Evolutionary conservation across 257 asterid species (phyloP), one percentile per base, ranked within the genome.

Genomic region (Eustoma russellianum): DNA sequence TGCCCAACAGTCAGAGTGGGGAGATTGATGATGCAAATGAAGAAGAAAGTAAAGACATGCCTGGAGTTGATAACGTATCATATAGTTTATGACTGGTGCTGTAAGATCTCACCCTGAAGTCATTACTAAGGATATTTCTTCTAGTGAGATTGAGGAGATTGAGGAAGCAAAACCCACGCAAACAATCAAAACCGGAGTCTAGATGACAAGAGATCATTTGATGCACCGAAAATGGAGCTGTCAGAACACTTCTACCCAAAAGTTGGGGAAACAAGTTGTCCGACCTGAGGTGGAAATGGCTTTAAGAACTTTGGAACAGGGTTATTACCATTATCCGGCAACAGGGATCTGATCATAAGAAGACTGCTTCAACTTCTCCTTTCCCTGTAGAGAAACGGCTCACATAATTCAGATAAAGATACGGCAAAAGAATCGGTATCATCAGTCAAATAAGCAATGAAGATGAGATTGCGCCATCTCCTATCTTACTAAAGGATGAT

Each of bases 271-370:
- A 50, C 63, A 73, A 40, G 63, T 62, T 58, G 48, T 24, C 48
- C 62, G 65, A 48, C 64, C 68, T n/a, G 79, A 73, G 73, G 81
- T 68, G 35, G 67, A 70, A 67, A 64, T 28, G 53, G 74, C 97
- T 71, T 68, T 90, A 63, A 79, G 55, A 48, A 83, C 83, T 54
- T 55, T 90, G 69, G 88, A 77, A 34, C 79, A 71, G 78, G 82
- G 82, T 76, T 13, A 83, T 83, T 45, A 62, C 73, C 18, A 51
- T 83, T 19, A 18, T 81, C 8, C 82, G 81, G 46, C 81, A 68
- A 60, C 55, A 64, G 55, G 59, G 75, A 10, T 52, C 45, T 17
- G 65, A 67, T 38, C 64, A 65, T 3, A 47, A 52, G 44, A 56
- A 56, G 12, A 57, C 18, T 17, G 58, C 50, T 55, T 17, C 54